Percentiles rank a stretch among this genome's conserved stretches.
Evolutionary conservation across 2,329 filamentous ascomycete species (phyloP).

Genomic region (Sporothrix globosa): DNA sequence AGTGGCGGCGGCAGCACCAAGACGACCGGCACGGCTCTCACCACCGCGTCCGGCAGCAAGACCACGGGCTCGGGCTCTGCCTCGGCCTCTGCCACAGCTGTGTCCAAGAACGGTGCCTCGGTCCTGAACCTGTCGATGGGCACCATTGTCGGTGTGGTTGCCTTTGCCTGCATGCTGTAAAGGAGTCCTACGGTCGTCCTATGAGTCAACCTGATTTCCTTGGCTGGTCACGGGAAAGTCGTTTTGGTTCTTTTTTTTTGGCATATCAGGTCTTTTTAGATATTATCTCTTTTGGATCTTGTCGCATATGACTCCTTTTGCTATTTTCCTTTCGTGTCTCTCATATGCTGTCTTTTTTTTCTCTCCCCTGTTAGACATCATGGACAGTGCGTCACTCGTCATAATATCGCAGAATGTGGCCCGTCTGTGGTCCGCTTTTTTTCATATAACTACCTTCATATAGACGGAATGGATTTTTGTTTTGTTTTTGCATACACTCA

Average conservation of each 20-base stretch:
- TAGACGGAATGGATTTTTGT: conserved; percentile 19
- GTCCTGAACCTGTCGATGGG: conserved; percentile 22
- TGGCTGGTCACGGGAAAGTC: conserved; percentile 12
- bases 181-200: not conserved
- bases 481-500: not conserved
- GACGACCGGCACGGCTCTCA: not conserved
- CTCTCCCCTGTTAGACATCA: not conserved
- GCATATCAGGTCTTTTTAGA: not conserved
- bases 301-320: not conserved
- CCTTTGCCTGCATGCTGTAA: conserved; percentile 21
- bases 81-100: not conserved
- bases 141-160: conserved; percentile 15
- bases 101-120: not conserved
- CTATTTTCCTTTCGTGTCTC: conserved; percentile 5
- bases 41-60: not conserved
- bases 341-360: not conserved
- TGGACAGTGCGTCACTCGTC: not conserved
- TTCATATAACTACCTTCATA: not conserved
- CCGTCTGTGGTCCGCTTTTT: not conserved
- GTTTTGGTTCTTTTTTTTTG: not conserved
- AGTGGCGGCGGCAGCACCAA: conserved; percentile 10
- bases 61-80: not conserved
- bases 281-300: not conserved
- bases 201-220: not conserved
- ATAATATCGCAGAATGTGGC: not conserved